Evolutionary conservation across 75 land plant species (phyloP).

Genomic region (Selaginella moellendorffii): DNA sequence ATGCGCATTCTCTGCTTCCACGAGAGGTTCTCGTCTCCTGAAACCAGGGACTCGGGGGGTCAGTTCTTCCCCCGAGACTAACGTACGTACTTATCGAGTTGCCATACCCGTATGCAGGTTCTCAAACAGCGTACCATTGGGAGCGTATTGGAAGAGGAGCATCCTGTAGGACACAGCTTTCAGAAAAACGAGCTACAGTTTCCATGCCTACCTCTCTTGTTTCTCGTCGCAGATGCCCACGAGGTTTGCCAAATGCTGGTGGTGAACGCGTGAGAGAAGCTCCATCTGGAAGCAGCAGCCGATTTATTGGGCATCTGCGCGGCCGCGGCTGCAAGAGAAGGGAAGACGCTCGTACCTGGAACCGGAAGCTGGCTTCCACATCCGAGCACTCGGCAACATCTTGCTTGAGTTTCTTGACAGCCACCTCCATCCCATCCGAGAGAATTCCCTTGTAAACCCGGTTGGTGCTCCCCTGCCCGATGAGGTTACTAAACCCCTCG

Average conservation of each 20-base stretch:
- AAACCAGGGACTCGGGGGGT: too few species aligned
- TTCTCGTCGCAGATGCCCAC: conserved; percentile 23
- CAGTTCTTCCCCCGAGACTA: too few species aligned
- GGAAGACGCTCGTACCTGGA: conserved; percentile 7
- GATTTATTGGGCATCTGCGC: too few species aligned
- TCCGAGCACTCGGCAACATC: conserved; percentile 5
- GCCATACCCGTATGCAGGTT: too few species aligned
- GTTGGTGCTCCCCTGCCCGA: conserved; percentile 12
- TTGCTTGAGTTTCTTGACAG: conserved; percentile 18
- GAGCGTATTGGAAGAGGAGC: conserved; percentile 25
- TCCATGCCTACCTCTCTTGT: conserved; percentile 11
- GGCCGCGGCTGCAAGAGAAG: too few species aligned
- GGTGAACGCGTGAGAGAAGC: conserved; percentile 18
- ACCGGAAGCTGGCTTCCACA: conserved; percentile 15
- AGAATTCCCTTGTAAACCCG: conserved; percentile 23
- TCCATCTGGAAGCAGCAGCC: conserved; percentile 18
- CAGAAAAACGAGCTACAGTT: conserved; percentile 2
- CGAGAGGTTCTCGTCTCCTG: conserved; percentile 20
- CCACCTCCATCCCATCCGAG: conserved; percentile 27
- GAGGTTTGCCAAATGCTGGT: conserved; percentile 21
- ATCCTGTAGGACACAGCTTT: conserved; percentile 13
- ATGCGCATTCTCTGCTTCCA: conserved; percentile 30
- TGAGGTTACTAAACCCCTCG: conserved; percentile 27
- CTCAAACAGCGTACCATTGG: conserved; percentile 23
- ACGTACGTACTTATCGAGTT: too few species aligned